phyloP scores from a whole-genome alignment of 257 asterid genomes.

The Primulina eburnea region DNA sequence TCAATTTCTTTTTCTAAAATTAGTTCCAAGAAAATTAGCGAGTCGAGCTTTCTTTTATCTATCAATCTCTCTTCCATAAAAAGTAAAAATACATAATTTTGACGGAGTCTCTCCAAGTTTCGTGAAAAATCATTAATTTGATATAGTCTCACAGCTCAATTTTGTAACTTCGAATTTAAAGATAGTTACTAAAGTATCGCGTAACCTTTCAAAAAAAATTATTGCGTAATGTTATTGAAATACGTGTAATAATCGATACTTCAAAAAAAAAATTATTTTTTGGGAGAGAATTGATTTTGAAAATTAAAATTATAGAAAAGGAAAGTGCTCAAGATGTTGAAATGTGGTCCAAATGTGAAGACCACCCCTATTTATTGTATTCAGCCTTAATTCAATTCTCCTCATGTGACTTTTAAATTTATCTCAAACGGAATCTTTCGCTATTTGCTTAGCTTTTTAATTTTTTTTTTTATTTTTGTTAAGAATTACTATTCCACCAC shows the following conservation, averaged over 20 bases:
- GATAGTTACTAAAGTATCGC: no score
- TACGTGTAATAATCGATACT: no score
- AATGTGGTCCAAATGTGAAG: constrained; percentile 32
- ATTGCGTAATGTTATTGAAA: no score
- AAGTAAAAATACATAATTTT: no score
- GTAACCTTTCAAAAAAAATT: no score
- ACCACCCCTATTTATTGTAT: neutral
- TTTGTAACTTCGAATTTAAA: no score
- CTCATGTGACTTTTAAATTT: constrained; percentile 22
- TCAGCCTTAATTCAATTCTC: constrained; percentile 25
- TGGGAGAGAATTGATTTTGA: no score
- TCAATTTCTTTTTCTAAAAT: neutral
- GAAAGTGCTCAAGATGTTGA: constrained; percentile 16
- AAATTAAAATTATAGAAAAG: neutral
- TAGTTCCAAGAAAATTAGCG: neutral
- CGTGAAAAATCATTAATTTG: no score
- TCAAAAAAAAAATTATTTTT: no score
- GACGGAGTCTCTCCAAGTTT: neutral
- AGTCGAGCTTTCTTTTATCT: neutral
- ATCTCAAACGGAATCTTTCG: constrained; percentile 16
- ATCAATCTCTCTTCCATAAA: neutral
- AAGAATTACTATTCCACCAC: no score
- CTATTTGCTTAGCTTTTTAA: neutral
- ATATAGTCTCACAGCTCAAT: no score
- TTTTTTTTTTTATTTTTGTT: no score